Percentiles rank a stretch among this genome's conserved stretches.
These are phyloP conservation scores for Psilocybe cyanescens DNA, from an alignment of 768 basidiomycete genomes.

Conservation along the genomic window DNA sequence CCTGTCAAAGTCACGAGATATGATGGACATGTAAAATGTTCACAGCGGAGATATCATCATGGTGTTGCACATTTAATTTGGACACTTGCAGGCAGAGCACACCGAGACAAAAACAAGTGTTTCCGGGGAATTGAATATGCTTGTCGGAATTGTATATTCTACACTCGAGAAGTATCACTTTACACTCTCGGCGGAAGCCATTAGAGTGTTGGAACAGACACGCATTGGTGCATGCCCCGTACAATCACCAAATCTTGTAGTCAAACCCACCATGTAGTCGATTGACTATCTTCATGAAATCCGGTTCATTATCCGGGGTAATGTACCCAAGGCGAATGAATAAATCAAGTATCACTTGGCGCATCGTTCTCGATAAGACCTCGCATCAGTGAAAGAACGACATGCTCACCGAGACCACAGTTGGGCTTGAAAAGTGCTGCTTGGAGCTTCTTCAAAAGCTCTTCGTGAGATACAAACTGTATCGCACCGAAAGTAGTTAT, in stretches of 20 bases:
- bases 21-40: conserved; percentile 8
- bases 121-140: too few species aligned
- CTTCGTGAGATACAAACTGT: conserved; percentile 71
- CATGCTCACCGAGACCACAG: conserved; percentile 74
- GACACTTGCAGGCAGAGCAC: too few species aligned
- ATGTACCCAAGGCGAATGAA: conserved; percentile 85
- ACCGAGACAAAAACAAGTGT: too few species aligned
- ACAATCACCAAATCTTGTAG: conserved; percentile 52
- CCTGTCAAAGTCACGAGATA: conserved; percentile 20
- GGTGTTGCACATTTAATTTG: too few species aligned
- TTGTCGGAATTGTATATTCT: too few species aligned
- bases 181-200: too few species aligned
- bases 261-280: conserved; percentile 76
- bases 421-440: conserved; percentile 88
- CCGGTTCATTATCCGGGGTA: conserved; percentile 86
- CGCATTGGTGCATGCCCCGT: too few species aligned
- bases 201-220: too few species aligned
- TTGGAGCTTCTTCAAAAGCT: conserved; percentile 67
- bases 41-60: not conserved
- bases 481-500: not conserved
- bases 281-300: conserved; percentile 78
- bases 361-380: conserved; percentile 36
- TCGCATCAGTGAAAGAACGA: not conserved
- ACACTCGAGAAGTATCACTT: too few species aligned
- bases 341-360: conserved; percentile 82